Evolutionary conservation across 495 filamentous ascomycete genomes (phyloP), one percentile per base, ranked within the genome.

Genomic region (Neurospora sp.): DNA sequence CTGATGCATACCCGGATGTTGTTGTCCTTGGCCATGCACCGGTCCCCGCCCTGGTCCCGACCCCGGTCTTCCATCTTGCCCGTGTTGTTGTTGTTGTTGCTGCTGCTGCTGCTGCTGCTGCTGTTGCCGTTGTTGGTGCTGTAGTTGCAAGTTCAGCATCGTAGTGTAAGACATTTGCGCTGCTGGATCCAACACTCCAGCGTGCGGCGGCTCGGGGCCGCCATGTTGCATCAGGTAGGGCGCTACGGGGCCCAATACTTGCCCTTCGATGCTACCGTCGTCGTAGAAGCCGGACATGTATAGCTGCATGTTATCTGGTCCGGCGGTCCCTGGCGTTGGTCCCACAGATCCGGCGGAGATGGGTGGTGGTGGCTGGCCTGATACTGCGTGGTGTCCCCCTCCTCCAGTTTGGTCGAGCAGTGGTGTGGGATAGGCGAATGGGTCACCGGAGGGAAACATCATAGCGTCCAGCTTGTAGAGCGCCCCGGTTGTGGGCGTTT

Each of bases 401-500:
- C 75, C 62, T 42, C 77, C 74, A 44, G 83, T 83, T 39, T 85
- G 85, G 73, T 87, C 86, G 74, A 86, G 91, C 83, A 95, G 88
- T 2, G 94, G 93, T 78, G 94, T 93, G 5, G 94, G 92, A 80
- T 97, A 98, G 0, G 91, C 93, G 74, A 97, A 95, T 0, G 95
- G 93, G 78, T 98, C 94, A 35, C 89, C 87, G 1, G 94, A 93
- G 2, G 94, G 92, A 76, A 98, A 98, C 93, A 98, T 97, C 82
- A 97, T 91, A 12, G 91, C 88, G 80, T 91, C 91, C 20, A 97
- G 86, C 79, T 96, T 93, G 16, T 92, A 87, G 27, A 96, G 73
- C 62, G 80, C 80, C 66, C 81, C 75, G 70, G 82, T 76, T 74
- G 79, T 77, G 31, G 77, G 71, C 27, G 77, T 72, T 71, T 84